Evolutionary conservation across 129 eudicot genomes (phyloP), one percentile per base, ranked within the genome.

Genomic region (Heracleum sosnowskyi): DNA sequence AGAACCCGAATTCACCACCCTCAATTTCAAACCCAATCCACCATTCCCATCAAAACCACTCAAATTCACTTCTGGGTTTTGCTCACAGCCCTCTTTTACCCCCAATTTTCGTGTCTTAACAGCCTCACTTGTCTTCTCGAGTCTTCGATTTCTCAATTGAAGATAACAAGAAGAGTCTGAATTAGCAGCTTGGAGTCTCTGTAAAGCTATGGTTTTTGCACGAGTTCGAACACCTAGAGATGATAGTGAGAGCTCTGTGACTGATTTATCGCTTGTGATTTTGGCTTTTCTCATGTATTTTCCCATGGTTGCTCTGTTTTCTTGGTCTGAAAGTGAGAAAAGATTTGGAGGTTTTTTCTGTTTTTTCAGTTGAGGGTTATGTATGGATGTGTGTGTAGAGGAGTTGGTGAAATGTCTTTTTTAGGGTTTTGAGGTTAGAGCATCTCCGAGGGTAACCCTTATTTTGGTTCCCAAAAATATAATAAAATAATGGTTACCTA

Each of bases 81-180:
- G n/a, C n/a, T 57, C 45, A 63, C 53, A 53, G 31, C 63, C 35
- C 36, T 28, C 22, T 37, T 36, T 20, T 15, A 78, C 79, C 33
- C 79, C 31, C 28, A 80, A 39, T 39, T 74, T 84, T 26, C 62
- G 82, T 31, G 15, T 51, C 16, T 62, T 37, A 26, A 68, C n/a
- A 18, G 41, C 40, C 34, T 42, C n/a, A 63, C 41, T 62, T 2
- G 93, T 88, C 82, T 92, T 92, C 70, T 92, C 87, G 63, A 92
- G 93, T 42, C 92, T 80, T 9, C 97, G 89, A 69, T 82, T 88
- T 11, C 97, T 87, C 9, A 92, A 91, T 81, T 92, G 88, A 41
- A 90, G 96, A 63, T 86, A 89, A 57, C 87, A 82, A 35, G 84
- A 40, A 49, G 86, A 87, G 44, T 41, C 44, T 0, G 57, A 49